Evolutionary conservation across 2,329 filamentous ascomycete genomes (phyloP).

Genomic region (Arthrobotrys pseudoclavata): DNA sequence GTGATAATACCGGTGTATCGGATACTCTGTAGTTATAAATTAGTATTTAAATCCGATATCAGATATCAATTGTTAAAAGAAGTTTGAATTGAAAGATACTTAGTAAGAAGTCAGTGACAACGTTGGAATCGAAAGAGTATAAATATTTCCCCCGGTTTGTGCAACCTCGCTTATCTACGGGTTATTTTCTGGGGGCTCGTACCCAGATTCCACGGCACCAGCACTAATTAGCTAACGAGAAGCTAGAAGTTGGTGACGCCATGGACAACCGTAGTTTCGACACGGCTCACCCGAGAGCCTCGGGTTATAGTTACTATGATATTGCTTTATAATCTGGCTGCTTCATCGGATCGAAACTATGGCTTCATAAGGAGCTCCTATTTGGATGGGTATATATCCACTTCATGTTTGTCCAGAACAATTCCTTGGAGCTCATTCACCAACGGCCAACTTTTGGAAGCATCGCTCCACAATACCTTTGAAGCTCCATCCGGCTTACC

Average conservation of each 20-base stretch:
- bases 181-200: background rate
- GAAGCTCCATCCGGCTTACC: too few species aligned
- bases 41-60: background rate
- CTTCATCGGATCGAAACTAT: background rate
- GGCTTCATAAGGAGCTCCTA: too few species aligned
- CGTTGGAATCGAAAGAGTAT: background rate
- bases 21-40: too few species aligned
- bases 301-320: background rate
- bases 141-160: constrained; percentile 2
- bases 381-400: too few species aligned
- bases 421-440: too few species aligned
- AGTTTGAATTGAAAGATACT: too few species aligned
- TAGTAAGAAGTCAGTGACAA: too few species aligned
- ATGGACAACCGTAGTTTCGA: background rate
- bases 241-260: background rate
- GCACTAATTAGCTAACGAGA: background rate
- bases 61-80: too few species aligned
- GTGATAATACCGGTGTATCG: background rate
- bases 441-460: too few species aligned
- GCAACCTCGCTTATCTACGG: constrained; percentile 17
- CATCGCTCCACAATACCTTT: too few species aligned
- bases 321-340: background rate
- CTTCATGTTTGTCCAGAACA: too few species aligned
- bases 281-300: background rate
- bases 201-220: too few species aligned